A percentile compares a stretch with the other conserved stretches of the same genome.
These are phyloP conservation scores for Mycothermus thermophilus DNA, from an alignment of 495 filamentous ascomycete species.

Conservation along the genomic window DNA sequence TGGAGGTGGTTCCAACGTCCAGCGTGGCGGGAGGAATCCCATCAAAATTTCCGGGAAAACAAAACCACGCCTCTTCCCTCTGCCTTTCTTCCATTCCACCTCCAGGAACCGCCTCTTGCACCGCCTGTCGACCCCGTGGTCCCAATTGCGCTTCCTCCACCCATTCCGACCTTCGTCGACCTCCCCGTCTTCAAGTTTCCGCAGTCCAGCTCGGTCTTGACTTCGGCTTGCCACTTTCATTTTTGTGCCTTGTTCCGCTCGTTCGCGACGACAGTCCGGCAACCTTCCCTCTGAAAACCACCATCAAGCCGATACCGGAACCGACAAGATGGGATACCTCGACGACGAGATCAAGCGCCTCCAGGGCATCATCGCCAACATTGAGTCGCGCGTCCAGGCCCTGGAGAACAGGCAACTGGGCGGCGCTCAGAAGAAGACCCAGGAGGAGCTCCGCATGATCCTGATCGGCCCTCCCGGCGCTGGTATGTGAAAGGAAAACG, in stretches of 20 bases:
- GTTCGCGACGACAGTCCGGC: too few species aligned
- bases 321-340: conserved; percentile 64
- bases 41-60: conserved; percentile 15
- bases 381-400: conserved; percentile 70
- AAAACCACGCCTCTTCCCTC: conserved; percentile 3
- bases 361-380: conserved; percentile 61
- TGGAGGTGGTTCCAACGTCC: too few species aligned
- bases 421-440: conserved; percentile 29
- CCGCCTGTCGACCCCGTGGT: conserved; percentile 7
- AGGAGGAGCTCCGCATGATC: conserved; percentile 75
- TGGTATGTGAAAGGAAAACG: too few species aligned
- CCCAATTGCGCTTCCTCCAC: conserved; percentile 13
- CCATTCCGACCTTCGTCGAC: too few species aligned
- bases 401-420: conserved; percentile 50
- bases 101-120: conserved; percentile 5
- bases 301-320: conserved; percentile 15
- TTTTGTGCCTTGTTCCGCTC: conserved; percentile 6
- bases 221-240: conserved; percentile 8
- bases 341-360: conserved; percentile 66
- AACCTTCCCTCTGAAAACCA: conserved; percentile 2
- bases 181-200: too few species aligned
- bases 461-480: conserved; percentile 96
- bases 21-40: conserved; percentile 8
- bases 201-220: conserved; percentile 4
- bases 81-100: too few species aligned